Percentiles rank a stretch among this genome's conserved stretches.
phyloP scores from a whole-genome alignment of 2,329 filamentous ascomycete species.

The Hyphodiscus sp. region DNA sequence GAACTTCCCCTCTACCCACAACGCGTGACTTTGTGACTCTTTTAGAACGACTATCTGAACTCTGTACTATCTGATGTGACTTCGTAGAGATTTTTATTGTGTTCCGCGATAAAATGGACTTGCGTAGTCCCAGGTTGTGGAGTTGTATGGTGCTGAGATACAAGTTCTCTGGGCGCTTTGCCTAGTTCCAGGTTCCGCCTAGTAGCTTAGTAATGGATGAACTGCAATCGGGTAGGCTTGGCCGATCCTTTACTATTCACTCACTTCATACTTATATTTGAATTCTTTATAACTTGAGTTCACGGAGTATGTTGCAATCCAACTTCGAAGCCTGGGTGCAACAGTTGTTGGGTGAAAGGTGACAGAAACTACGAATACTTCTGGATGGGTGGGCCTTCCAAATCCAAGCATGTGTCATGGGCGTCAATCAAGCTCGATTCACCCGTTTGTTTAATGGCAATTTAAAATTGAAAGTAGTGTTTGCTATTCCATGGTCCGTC shows the following conservation, averaged over 20 bases:
- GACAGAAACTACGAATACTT: too few species aligned
- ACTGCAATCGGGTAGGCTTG: background rate
- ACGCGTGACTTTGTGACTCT: constrained; percentile 4
- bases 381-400: too few species aligned
- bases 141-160: constrained; percentile 25
- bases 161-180: constrained; percentile 12
- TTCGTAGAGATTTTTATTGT: constrained; percentile 12
- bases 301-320: too few species aligned
- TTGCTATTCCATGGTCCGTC: constrained; percentile 4
- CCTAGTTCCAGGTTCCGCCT: background rate
- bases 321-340: too few species aligned
- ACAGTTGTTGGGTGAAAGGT: too few species aligned
- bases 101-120: constrained; percentile 6
- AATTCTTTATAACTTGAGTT: background rate
- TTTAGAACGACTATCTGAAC: constrained; percentile 2
- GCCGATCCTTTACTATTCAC: background rate
- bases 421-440: too few species aligned
- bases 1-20: constrained; percentile 7
- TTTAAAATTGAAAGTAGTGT: constrained; percentile 3
- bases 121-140: constrained; percentile 16
- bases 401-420: too few species aligned
- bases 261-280: background rate
- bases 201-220: constrained; percentile 15
- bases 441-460: too few species aligned
- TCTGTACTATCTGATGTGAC: constrained; percentile 9